phyloP scores from a whole-genome alignment of 345 rosid genomes.

The Gossypium australe region DNA sequence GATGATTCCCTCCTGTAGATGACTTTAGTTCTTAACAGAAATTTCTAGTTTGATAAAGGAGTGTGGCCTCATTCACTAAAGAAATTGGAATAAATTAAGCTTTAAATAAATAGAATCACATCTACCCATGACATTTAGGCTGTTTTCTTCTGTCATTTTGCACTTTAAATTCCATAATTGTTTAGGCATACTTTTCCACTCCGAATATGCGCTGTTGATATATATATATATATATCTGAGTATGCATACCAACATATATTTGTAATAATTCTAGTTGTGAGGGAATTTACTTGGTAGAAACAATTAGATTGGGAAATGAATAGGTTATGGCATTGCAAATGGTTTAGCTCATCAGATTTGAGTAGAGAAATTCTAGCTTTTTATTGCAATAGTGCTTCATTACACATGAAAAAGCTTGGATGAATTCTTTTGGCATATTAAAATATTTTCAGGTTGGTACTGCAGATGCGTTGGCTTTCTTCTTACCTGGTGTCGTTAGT shows the following conservation, averaged over 20 bases:
- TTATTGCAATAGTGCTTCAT: background rate
- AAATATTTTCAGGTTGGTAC: conserved; percentile 59
- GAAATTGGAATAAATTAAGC: background rate
- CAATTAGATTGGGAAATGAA: background rate
- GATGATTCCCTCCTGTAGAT: background rate
- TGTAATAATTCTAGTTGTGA: background rate
- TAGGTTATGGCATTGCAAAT: background rate
- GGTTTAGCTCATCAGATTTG: background rate
- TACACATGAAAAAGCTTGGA: background rate
- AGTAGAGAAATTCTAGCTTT: background rate
- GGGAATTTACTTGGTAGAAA: conserved; percentile 6
- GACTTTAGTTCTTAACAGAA: background rate
- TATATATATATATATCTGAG: background rate
- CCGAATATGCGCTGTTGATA: background rate
- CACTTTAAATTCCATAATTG: background rate
- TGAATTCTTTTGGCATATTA: conserved; percentile 9
- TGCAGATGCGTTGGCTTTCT: conserved; percentile 89
- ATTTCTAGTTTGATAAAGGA: background rate
- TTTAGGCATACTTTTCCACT: background rate
- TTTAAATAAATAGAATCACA: background rate
- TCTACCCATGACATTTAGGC: background rate
- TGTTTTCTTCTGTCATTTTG: conserved; percentile 3
- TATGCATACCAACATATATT: background rate
- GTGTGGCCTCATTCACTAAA: background rate
- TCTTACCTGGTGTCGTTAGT: conserved; percentile 91